Percentiles rank a stretch among this genome's conserved stretches.
Conservation (phyloP, 768 basidiomycete genomes). For the Suillus placidus region DNA sequence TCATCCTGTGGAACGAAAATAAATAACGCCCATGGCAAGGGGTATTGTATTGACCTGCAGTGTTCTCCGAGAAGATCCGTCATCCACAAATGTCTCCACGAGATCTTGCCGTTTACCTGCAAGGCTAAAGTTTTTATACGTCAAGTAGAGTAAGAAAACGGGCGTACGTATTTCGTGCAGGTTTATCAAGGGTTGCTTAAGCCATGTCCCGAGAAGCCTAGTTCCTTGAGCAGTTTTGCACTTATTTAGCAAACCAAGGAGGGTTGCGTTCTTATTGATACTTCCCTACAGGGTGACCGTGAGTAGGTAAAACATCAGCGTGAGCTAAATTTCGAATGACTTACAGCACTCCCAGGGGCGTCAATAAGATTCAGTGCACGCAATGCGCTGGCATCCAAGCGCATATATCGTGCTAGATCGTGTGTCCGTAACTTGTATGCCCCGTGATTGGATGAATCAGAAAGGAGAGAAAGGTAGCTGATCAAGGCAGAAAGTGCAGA, state of each 20-base stretch:
- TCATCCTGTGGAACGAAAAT: conserved; percentile 60
- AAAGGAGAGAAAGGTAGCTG: conserved; percentile 76
- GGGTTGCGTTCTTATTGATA: conserved; percentile 77
- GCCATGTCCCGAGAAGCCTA: conserved; percentile 84
- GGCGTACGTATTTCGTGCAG: conserved; percentile 83
- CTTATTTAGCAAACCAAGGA: conserved; percentile 89
- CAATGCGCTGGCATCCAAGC: conserved; percentile 91
- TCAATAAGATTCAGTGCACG: conserved; percentile 87
- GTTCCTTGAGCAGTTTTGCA: conserved; percentile 97
- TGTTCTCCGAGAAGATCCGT: conserved; percentile 66
- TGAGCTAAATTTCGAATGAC: neutral
- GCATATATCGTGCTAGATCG: conserved; percentile 94
- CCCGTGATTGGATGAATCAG: conserved; percentile 77
- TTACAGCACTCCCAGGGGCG: conserved; percentile 44
- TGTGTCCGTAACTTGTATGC: conserved; percentile 83
- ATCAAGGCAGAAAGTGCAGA: conserved; percentile 81
- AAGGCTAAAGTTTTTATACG: neutral
- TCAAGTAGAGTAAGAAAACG: conserved; percentile 5
- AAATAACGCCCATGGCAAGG: neutral
- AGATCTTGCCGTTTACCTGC: conserved; percentile 84
- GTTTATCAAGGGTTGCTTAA: conserved; percentile 95
- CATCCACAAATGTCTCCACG: conserved; percentile 85
- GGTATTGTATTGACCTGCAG: conserved; percentile 59
- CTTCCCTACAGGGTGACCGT: conserved; percentile 44
- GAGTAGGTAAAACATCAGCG: conserved; percentile 4